Base-by-base conservation (phyloP, 2,329 filamentous ascomycete species). In the Orbilia javanica region DNA sequence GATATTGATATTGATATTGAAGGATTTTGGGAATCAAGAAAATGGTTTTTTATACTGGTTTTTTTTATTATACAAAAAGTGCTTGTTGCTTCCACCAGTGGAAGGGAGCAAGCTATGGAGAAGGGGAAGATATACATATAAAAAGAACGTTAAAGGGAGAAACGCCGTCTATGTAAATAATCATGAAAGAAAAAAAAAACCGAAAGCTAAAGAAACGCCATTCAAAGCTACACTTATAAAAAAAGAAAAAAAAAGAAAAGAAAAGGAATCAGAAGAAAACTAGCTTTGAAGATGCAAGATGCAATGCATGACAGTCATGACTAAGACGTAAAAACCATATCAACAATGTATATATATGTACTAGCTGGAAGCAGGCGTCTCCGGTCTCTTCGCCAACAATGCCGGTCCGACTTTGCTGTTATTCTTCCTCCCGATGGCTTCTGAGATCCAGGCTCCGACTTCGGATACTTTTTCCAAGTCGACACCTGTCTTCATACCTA, bases 401-500 rank as follows among this genome's bases (percentile, higher is more conserved):
- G 90, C 91, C 83, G 87, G 90, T 3, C 91, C 91, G n/a, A 91
- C 90, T 50, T 87, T 88, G 81, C 90, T 91, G 50, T 88, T 88
- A 82, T 92, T 90, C 70, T 84, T 82, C 84, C 88, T 88, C 53
- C 89, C 89, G 81, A 93, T 85, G 83, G 90, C 87, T 15, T 83
- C 83, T 2, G 89, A 89, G 73, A 94, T 93, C 92, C 92, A 94
- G 13, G 87, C 85, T 0, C 93, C 93, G 67, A 93, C 89, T 74
- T 91, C 88, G 39, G 88, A 87, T 66, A 95, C 84, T 50, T 87
- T 88, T 79, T 91, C 88, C 74, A 93, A 80, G 82, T 93, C 88
- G 0, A 96, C 88, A 0, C 92, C 93, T 0, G 93, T 94, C 48
- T 89, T 86, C 85, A 93, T 89, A 0, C 93, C 93, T 68, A 94